Evolutionary conservation across 2,329 filamentous ascomycete species (phyloP).

Genomic region (Xylariales sp.): DNA sequence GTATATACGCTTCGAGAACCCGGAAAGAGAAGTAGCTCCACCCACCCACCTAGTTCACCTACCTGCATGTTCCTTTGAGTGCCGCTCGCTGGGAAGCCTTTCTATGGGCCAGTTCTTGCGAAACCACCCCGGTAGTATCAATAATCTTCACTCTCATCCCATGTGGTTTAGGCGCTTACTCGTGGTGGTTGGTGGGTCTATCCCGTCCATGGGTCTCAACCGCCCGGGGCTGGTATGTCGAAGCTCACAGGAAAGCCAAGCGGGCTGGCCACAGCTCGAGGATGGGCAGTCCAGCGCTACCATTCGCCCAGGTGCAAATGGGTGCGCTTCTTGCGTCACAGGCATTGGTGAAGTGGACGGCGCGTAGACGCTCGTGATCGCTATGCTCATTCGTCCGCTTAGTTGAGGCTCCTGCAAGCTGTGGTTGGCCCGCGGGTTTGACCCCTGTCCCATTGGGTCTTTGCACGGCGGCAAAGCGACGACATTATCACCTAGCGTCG

Average conservation of each 20-base stretch:
- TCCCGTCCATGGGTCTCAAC: slow-evolving; percentile 1
- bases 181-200: slow-evolving; percentile 3
- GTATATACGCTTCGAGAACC: too few relatives aligned
- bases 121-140: background rate
- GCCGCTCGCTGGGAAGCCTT: slow-evolving; percentile 5
- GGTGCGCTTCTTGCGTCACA: background rate
- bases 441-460: slow-evolving; percentile 5
- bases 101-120: background rate
- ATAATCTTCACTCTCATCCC: slow-evolving; percentile 3
- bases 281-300: background rate
- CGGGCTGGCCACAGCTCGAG: background rate
- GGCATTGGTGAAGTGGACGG: background rate
- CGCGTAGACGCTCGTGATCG: slow-evolving; percentile 7
- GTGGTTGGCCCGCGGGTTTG: background rate
- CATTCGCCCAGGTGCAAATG: slow-evolving; percentile 1
- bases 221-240: slow-evolving; percentile 4
- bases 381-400: slow-evolving; percentile 4
- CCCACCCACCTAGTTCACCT: background rate
- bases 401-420: slow-evolving; percentile 1
- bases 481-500: too few relatives aligned
- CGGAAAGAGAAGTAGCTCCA: slow-evolving; percentile 3
- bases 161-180: slow-evolving; percentile 2
- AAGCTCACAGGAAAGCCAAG: background rate
- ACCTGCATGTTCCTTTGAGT: background rate
- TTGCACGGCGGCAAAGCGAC: slow-evolving; percentile 4